Evolutionary conservation across 768 basidiomycete genomes (phyloP).

Genomic region (Mycena polygramma): DNA sequence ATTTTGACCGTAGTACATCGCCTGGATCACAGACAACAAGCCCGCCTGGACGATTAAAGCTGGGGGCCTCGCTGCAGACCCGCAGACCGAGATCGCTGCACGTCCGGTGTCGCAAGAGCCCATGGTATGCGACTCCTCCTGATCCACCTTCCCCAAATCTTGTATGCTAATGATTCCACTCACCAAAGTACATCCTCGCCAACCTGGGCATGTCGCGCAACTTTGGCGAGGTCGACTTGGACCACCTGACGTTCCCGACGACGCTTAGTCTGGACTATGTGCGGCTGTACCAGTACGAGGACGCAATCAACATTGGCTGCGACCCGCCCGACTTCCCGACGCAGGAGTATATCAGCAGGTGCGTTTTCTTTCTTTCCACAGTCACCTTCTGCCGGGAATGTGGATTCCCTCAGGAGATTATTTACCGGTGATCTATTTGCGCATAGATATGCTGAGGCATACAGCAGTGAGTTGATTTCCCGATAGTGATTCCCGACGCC

Average conservation of each 20-base stretch:
- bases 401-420: neutral
- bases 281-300: slow-evolving; percentile 75
- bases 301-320: slow-evolving; percentile 67
- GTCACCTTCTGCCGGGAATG: too few relatives aligned
- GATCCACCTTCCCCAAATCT: too few relatives aligned
- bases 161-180: too few relatives aligned
- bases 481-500: slow-evolving; percentile 42
- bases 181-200: slow-evolving; percentile 59
- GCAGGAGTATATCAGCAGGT: slow-evolving; percentile 69
- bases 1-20: slow-evolving; percentile 46
- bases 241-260: slow-evolving; percentile 64
- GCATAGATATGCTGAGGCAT: slow-evolving; percentile 6
- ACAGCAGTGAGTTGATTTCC: slow-evolving; percentile 16
- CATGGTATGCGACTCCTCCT: slow-evolving; percentile 59
- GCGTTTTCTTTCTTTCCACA: slow-evolving; percentile 38
- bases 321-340: too few relatives aligned
- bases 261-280: slow-evolving; percentile 74
- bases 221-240: slow-evolving; percentile 46
- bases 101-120: slow-evolving; percentile 80
- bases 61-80: slow-evolving; percentile 64
- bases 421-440: neutral
- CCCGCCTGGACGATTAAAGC: slow-evolving; percentile 68
- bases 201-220: slow-evolving; percentile 62
- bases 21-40: slow-evolving; percentile 75
- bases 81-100: slow-evolving; percentile 62